Evolutionary conservation across 1,284 basidiomycete species (phyloP).

Genomic region (Coniophora puteana): DNA sequence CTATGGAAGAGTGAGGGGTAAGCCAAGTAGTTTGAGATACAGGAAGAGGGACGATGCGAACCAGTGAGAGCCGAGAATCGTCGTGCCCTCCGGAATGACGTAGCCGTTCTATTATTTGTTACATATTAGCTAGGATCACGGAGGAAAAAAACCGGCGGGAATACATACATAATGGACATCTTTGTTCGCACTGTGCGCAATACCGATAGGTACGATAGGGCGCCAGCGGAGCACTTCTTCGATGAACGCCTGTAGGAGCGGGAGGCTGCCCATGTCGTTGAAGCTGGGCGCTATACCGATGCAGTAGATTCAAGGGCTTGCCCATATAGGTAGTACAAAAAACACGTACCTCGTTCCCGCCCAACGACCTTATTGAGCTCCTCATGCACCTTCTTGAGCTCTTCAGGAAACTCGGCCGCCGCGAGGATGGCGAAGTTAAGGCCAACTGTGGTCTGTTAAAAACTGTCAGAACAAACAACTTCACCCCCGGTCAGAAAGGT

Average conservation of each 20-base stretch:
- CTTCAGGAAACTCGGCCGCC: slow-evolving; percentile 40
- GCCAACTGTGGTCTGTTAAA: slow-evolving; percentile 36
- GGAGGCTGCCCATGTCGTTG: slow-evolving; percentile 33
- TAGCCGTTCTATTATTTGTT: neutral
- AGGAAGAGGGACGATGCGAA: neutral
- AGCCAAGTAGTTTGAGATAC: neutral
- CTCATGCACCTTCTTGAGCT: slow-evolving; percentile 37
- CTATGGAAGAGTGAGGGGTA: neutral
- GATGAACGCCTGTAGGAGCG: slow-evolving; percentile 38
- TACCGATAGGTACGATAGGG: slow-evolving; percentile 30
- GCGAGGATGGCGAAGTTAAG: slow-evolving; percentile 46
- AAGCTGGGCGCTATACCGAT: slow-evolving; percentile 33
- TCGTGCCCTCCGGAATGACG: neutral
- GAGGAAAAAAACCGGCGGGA: too few relatives aligned
- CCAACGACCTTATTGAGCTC: slow-evolving; percentile 43
- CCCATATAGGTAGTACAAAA: too few relatives aligned
- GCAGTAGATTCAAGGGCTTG: slow-evolving; percentile 5
- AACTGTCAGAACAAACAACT: neutral
- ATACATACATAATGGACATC: slow-evolving; percentile 29
- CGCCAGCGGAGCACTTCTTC: slow-evolving; percentile 45
- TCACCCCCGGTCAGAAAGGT: neutral
- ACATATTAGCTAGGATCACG: too few relatives aligned
- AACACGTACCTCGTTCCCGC: slow-evolving; percentile 30
- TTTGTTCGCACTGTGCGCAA: slow-evolving; percentile 27
- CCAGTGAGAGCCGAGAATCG: neutral